phyloP scores from a whole-genome alignment of 2,329 filamentous ascomycete genomes.

The Ophiostoma novo-ulmi region DNA sequence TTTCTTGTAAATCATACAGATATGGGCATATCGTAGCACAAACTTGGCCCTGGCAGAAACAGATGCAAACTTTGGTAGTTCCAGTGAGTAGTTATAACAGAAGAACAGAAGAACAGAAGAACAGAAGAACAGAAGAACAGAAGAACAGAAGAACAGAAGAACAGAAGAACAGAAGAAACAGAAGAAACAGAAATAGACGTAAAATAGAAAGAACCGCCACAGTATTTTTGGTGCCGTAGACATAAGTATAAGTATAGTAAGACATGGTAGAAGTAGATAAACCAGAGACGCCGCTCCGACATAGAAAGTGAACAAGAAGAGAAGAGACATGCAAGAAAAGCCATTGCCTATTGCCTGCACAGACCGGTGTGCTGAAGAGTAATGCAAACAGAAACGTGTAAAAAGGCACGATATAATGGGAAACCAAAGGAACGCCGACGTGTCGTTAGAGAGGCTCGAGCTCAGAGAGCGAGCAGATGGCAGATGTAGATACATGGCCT shows the following conservation, averaged over 20 bases:
- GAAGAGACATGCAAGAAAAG: not conserved
- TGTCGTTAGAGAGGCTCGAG: constrained; percentile 15
- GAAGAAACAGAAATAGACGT: not conserved
- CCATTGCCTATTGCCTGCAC: not conserved
- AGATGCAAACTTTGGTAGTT: not conserved
- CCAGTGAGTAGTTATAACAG: not conserved
- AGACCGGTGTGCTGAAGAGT: not conserved
- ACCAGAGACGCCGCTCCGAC: not conserved
- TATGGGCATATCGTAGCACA: not conserved
- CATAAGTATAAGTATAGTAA: not conserved
- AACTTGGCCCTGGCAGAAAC: not conserved
- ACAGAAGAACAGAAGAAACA: not conserved
- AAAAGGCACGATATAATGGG: not conserved
- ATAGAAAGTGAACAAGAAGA: not conserved
- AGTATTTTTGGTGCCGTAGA: constrained; percentile 12
- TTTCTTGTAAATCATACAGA: not conserved
- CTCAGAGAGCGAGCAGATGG: constrained; percentile 9
- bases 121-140: not conserved
- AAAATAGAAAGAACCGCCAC: not conserved
- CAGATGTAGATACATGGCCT: not conserved
- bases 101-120: not conserved
- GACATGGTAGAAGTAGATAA: not conserved
- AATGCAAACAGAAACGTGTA: not conserved
- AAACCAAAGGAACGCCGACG: constrained; percentile 13
- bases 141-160: not conserved